A percentile compares a stretch with the other conserved stretches of the same genome.
These are phyloP conservation scores for Leccinum longicurvipes DNA, from an alignment of 768 basidiomycete species.

Conservation along the genomic window DNA sequence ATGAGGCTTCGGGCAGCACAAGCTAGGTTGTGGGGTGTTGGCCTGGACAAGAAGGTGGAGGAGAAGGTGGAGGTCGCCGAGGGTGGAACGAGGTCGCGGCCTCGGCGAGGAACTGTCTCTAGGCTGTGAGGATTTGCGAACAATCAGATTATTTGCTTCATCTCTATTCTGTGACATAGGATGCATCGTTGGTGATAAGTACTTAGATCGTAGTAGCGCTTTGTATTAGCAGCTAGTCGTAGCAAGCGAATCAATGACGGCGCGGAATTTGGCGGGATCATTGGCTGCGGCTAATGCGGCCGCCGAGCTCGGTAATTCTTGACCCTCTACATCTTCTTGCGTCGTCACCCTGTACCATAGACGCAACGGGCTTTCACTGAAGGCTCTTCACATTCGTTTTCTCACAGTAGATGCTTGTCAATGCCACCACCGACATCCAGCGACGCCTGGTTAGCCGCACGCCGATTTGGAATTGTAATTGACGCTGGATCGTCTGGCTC, in stretches of 20 bases:
- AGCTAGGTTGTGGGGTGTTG: slow-evolving; percentile 37
- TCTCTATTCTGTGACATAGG: slow-evolving; percentile 3
- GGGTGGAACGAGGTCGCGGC: slow-evolving; percentile 32
- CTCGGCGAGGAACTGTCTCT: slow-evolving; percentile 19
- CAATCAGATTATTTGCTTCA: slow-evolving; percentile 8
- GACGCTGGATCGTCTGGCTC: slow-evolving; percentile 99
- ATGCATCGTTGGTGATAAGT: background rate
- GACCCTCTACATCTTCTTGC: background rate
- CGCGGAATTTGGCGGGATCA: background rate
- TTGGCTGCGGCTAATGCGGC: slow-evolving; percentile 9
- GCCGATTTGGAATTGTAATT: slow-evolving; percentile 91
- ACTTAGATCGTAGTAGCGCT: background rate
- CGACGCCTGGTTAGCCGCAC: slow-evolving; percentile 73
- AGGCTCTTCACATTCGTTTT: slow-evolving; percentile 22
- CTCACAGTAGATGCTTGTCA: slow-evolving; percentile 27
- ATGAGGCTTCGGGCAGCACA: slow-evolving; percentile 37
- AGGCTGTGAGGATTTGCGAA: slow-evolving; percentile 11
- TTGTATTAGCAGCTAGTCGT: background rate
- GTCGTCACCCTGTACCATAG: slow-evolving; percentile 9
- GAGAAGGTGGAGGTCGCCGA: slow-evolving; percentile 14
- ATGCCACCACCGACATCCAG: slow-evolving; percentile 76
- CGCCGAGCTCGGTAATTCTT: background rate
- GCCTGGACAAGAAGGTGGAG: slow-evolving; percentile 27
- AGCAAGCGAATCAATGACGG: background rate
- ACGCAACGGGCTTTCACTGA: slow-evolving; percentile 18